Evolutionary conservation across 129 eudicot genomes (phyloP).

Genomic region (Centrapalus pauciflorus): DNA sequence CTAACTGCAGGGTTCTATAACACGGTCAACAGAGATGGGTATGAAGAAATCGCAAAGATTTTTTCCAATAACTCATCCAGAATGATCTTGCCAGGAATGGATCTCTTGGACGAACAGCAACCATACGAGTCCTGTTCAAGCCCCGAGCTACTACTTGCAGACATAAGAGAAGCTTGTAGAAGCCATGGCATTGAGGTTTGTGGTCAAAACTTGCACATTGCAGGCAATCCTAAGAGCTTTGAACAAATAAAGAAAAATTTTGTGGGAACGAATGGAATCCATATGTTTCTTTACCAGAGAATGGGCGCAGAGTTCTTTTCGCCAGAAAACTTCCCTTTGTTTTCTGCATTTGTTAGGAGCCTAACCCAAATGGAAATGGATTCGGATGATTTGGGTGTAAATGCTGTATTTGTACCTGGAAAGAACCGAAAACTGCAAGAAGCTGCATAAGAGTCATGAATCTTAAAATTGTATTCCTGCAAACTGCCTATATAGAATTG

Average conservation of each 20-base stretch:
- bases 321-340: constrained; percentile 62
- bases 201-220: constrained; percentile 50
- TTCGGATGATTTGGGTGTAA: constrained; percentile 53
- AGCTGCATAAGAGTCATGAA: constrained; percentile 25
- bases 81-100: constrained; percentile 72
- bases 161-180: constrained; percentile 44
- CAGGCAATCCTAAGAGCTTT: constrained; percentile 32
- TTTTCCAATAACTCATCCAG: constrained; percentile 50
- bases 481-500: too few relatives aligned
- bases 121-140: constrained; percentile 44
- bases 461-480: too few relatives aligned
- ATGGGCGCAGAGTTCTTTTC: constrained; percentile 92
- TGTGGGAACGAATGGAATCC: constrained; percentile 35
- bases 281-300: constrained; percentile 71
- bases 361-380: constrained; percentile 35
- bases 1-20: constrained; percentile 70
- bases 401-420: constrained; percentile 19
- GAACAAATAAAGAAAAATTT: constrained; percentile 58
- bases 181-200: constrained; percentile 38
- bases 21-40: constrained; percentile 61
- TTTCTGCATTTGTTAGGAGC: constrained; percentile 50
- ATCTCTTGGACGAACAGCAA: constrained; percentile 58
- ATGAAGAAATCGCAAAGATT: constrained; percentile 40
- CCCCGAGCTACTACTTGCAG: constrained; percentile 48
- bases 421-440: constrained; percentile 47